Percentiles rank a stretch among this genome's conserved stretches.
Evolutionary conservation across 257 asterid genomes (phyloP).

Genomic region (Solanum phureja): DNA sequence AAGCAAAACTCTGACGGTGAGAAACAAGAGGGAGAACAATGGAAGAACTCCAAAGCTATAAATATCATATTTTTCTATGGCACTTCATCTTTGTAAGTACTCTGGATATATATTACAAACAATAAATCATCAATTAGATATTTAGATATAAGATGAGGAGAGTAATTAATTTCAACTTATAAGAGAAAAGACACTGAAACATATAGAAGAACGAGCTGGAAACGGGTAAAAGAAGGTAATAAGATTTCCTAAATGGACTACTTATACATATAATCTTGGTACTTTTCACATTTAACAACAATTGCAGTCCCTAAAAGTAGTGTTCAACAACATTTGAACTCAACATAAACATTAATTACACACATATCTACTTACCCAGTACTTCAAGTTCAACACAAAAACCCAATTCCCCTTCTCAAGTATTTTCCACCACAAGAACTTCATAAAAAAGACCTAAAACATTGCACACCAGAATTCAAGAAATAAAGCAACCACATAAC

Average conservation of each 20-base stretch:
- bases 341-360: neutral
- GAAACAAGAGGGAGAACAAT: conserved; percentile 54
- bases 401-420: neutral
- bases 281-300: neutral
- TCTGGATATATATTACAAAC: no score
- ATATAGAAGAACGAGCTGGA: neutral
- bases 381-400: neutral
- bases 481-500: neutral
- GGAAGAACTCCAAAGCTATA: conserved; percentile 27
- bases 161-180: no score
- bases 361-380: neutral
- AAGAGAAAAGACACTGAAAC: no score
- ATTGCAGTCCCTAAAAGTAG: neutral
- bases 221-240: neutral
- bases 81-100: no score
- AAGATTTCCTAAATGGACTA: neutral
- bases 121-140: no score
- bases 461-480: neutral
- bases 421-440: neutral
- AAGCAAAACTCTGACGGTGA: conserved; percentile 61
- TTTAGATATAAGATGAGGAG: no score
- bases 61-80: no score
- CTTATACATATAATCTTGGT: neutral
- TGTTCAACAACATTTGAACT: neutral
- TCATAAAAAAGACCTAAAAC: neutral